Base-by-base conservation (phyloP, 371 early-diverging fungal genomes). In the Lichtheimia ornata region DNA sequence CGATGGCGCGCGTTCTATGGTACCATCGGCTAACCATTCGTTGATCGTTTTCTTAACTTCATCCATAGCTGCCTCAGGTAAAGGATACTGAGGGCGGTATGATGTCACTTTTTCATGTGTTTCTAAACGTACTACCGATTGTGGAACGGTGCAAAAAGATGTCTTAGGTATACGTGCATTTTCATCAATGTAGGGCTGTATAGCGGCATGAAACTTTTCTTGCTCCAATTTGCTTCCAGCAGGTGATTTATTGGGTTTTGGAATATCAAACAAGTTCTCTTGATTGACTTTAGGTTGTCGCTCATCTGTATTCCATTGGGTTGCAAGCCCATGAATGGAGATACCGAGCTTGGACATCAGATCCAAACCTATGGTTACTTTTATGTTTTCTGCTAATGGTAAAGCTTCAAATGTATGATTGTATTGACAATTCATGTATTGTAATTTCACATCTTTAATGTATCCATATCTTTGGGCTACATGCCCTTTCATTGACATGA, bases 71-170 rank as follows among this genome's bases (percentile, higher is more conserved):
- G 44, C 50, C 22, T 17, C 14, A 18, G 59, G 55, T 1, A 69
- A 41, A 5, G 50, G 62, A 52, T 64, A 69, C 42, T 69, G 64
- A 49, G 59, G 3, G 17, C 42, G 27, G 35, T 64, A 50, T 1
- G 59, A 15, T 15, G 45, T 50, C 2, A 3, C 44, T 9, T 57
- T 49, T 40, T 47, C 43, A 18, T 62, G 57, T 35, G 59, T 63
- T 1, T 45, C 15, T 6, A 67, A 24, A 35, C 15, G 3, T 9
- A 67, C 27, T n/a, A 67, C 13, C 0, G 68, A 56, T 60, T 63
- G 61, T 3, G 59, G 53, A 12, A 67, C 50, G 13, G 63, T 63
- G 30, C 68, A 67, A 5, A 63, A 63, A 4, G 63, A 63, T 6
- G 15, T 57, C 22, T 59, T 49, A 2, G 56, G 56, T n/a, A 62